Base-by-base conservation (phyloP, 169 alveolate species). In the Eimeria falciformis region DNA sequence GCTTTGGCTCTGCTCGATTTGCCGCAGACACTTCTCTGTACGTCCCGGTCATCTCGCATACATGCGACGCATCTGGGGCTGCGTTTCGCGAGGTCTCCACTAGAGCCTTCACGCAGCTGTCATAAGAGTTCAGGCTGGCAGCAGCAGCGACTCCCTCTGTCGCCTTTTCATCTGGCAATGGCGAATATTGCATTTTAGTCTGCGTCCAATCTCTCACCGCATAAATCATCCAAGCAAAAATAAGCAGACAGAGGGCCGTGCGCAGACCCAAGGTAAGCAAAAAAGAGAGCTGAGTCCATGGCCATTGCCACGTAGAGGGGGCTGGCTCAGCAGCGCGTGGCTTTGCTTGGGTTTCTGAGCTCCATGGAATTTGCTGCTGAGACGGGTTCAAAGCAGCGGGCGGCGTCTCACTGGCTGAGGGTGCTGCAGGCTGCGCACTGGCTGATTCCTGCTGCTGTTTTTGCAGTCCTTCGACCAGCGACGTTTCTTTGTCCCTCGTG, bases 61-160 rank as follows among this genome's bases (percentile, higher is more conserved):
- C 62, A 62, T 29, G 5, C 25, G 84, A 18, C 29, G 71, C 71
- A 40, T 11, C 71, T 9, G 47, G 71, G 17, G 43, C 75, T 25
- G 43, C 37, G 17, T 11, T 14, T n/a, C 75, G 1, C 43, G 75
- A n/a, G 75, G 25, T 14, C 75, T 23, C 75, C 43, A 14, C 29
- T 0, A 78, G 53, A 4, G 87, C 87, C 71, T 25, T 50, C 0
- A 50, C 87, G 87, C 87, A 78, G 87, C 87, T 78, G 71, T 78
- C 87, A 25, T 78, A 78, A 6, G 87, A 78, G 47, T 78, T 78
- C 37, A 78, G 11, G 17, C 29, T 25, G 14, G 71, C 71, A 3
- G 87, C 45, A 7, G 71, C 65, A 14, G 71, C 85, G 12, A 23
- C 85, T 9, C 25, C 50, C 5, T 27, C 73, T 27, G 71, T 11